phyloP scores from a whole-genome alignment of 2,329 filamentous ascomycete genomes.

The Coleophoma cylindrospora region DNA sequence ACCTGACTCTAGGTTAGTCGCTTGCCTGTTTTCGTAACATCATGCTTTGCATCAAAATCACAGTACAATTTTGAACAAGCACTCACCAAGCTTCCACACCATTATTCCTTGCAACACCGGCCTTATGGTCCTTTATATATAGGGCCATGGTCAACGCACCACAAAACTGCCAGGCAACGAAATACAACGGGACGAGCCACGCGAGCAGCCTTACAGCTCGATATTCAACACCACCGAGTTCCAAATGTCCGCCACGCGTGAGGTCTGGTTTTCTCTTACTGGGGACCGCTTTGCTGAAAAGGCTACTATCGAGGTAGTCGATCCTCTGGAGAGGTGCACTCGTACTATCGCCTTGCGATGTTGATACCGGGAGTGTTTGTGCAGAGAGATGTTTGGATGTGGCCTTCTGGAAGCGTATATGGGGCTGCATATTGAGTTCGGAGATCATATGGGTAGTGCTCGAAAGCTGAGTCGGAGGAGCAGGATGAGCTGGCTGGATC shows the following conservation, averaged over 20 bases:
- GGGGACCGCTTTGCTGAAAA: background rate
- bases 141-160: constrained; percentile 50
- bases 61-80: too few species aligned
- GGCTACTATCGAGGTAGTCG: too few species aligned
- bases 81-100: constrained; percentile 49
- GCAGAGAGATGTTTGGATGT: background rate
- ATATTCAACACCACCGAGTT: constrained; percentile 57
- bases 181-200: constrained; percentile 54
- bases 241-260: constrained; percentile 43
- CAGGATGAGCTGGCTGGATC: background rate
- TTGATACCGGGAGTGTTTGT: background rate
- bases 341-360: background rate
- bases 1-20: constrained; percentile 22
- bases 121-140: constrained; percentile 47
- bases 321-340: background rate
- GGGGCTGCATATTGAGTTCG: background rate
- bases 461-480: too few species aligned
- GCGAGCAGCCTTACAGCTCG: constrained; percentile 54
- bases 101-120: constrained; percentile 42
- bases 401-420: background rate
- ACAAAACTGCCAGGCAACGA: constrained; percentile 50
- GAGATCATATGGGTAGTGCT: background rate
- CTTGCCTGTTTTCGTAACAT: too few species aligned
- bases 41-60: too few species aligned
- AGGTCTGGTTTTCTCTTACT: constrained; percentile 47